Percentiles rank a stretch among this genome's conserved stretches.
These are phyloP conservation scores for Parietichytrium sp. DNA, from an alignment of 108 stramenopile genomes.

Conservation along the genomic window DNA sequence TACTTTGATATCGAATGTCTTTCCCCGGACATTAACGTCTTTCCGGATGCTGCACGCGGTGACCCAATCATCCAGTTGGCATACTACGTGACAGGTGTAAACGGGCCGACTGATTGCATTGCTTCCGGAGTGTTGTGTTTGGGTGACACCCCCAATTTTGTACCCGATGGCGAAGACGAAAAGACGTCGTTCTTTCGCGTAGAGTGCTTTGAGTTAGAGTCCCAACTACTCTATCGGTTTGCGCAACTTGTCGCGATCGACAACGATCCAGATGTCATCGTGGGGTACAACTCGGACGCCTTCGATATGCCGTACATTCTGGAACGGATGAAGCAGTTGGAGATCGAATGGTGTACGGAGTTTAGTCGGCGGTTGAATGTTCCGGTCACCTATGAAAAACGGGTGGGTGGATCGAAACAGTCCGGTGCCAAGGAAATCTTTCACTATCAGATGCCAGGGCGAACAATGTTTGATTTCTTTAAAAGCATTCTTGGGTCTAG, in stretches of 20 bases:
- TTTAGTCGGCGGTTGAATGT: background rate
- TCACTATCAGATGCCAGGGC: background rate
- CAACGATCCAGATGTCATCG: background rate
- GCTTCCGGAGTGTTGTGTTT: background rate
- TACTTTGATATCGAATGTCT: conserved; percentile 30
- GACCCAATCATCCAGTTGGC: conserved; percentile 8
- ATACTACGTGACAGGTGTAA: background rate
- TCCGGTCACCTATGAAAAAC: background rate
- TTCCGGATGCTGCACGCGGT: background rate
- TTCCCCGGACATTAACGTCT: background rate
- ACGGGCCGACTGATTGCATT: too few species aligned
- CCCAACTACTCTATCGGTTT: background rate
- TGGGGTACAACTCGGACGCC: background rate
- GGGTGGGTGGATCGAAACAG: background rate
- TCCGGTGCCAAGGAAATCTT: background rate
- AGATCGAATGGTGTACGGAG: background rate
- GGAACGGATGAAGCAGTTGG: background rate
- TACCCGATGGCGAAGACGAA: background rate
- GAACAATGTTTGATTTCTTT: background rate
- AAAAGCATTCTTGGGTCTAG: background rate
- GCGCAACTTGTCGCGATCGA: background rate
- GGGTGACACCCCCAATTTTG: background rate
- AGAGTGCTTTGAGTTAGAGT: background rate
- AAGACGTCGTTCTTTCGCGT: too few species aligned
- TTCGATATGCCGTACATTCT: conserved; percentile 26